phyloP scores from a whole-genome alignment of 495 filamentous ascomycete genomes.

The Tuber brumale region DNA sequence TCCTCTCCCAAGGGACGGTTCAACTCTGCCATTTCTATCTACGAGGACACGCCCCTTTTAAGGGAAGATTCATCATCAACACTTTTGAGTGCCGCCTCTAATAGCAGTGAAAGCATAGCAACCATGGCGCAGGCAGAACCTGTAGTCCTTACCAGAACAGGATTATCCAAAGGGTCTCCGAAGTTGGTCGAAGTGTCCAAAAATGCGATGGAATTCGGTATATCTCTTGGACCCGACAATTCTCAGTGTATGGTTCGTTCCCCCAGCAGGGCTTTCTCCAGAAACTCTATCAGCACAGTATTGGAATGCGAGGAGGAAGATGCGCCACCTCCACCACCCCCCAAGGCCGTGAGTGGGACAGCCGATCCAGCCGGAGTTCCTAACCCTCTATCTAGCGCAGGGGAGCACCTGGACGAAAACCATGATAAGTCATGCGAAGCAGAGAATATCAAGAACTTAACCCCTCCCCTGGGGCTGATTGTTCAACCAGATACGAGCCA shows the following conservation, averaged over 20 bases:
- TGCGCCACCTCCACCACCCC: background rate
- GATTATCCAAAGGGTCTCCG: conserved; percentile 7
- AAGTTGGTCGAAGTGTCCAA: conserved; percentile 17
- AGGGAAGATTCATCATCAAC: conserved; percentile 16
- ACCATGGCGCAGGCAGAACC: background rate
- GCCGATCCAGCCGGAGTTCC: background rate
- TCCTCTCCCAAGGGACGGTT: conserved; percentile 4
- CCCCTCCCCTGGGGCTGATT: background rate
- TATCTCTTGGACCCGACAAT: background rate
- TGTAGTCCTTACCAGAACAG: background rate
- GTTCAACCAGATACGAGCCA: background rate
- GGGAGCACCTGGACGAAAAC: background rate
- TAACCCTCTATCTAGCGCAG: background rate
- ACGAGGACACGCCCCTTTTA: background rate
- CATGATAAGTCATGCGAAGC: background rate
- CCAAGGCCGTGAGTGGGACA: background rate
- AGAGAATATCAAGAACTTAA: background rate
- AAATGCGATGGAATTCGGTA: conserved; percentile 1
- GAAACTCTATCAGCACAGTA: background rate
- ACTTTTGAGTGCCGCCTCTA: conserved; percentile 8
- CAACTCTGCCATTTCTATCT: background rate
- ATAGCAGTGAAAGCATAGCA: conserved; percentile 16
- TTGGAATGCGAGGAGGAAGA: background rate
- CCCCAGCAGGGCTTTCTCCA: background rate
- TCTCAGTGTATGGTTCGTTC: background rate